Percentiles rank a stretch among this genome's conserved stretches.
Evolutionary conservation across 2,329 filamentous ascomycete genomes (phyloP).

Genomic region (Penicillium rolfsii): DNA sequence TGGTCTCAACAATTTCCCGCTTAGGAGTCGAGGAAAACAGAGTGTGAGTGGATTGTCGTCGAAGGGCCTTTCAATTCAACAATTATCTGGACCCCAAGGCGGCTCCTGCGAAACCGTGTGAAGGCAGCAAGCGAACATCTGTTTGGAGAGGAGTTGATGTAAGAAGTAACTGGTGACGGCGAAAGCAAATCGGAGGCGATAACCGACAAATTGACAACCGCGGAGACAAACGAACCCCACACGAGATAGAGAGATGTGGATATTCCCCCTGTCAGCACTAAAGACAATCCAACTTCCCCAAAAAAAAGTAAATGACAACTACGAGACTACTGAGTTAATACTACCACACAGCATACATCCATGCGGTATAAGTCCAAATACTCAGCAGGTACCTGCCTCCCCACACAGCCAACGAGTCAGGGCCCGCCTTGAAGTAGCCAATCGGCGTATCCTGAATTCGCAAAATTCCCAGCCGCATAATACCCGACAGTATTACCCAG

Average conservation of each 20-base stretch:
- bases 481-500: slow-evolving; percentile 39
- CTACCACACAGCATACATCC: neutral
- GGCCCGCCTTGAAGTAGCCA: slow-evolving; percentile 36
- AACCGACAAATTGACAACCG: neutral
- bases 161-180: neutral
- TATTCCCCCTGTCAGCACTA: neutral
- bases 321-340: neutral
- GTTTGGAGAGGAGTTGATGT: neutral
- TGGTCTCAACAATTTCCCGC: neutral
- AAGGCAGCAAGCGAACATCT: neutral
- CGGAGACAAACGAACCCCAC: neutral
- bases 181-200: neutral
- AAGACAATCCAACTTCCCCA: neutral
- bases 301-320: neutral
- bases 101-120: too few relatives aligned
- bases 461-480: slow-evolving; percentile 58
- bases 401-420: slow-evolving; percentile 42
- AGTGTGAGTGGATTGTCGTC: neutral
- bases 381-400: slow-evolving; percentile 23
- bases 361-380: neutral
- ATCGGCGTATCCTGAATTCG: slow-evolving; percentile 48
- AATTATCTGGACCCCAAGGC: too few relatives aligned
- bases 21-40: neutral
- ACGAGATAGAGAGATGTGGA: neutral
- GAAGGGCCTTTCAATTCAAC: too few relatives aligned